Conservation (phyloP, 1,284 basidiomycete genomes). For the Hortiboletus rubellus region DNA sequence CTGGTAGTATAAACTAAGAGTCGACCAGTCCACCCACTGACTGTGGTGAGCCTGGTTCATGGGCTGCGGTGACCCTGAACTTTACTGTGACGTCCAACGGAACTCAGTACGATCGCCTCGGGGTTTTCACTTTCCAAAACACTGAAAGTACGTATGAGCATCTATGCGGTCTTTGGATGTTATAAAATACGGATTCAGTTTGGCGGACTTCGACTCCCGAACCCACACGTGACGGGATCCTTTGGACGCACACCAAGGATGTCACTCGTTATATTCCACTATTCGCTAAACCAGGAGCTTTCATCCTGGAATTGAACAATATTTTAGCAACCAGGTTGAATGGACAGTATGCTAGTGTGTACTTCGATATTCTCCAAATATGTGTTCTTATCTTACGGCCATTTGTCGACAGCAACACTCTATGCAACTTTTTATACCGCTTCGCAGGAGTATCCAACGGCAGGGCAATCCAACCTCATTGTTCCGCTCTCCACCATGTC, state of each 20-base stretch:
- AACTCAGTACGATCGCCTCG: conserved; percentile 75
- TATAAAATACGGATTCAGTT: conserved; percentile 39
- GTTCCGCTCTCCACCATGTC: conserved; percentile 66
- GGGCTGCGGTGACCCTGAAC: conserved; percentile 74
- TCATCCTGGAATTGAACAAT: conserved; percentile 75
- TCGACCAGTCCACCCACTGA: conserved; percentile 61
- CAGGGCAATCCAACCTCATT: conserved; percentile 60
- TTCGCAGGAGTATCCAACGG: conserved; percentile 53
- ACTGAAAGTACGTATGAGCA: conserved; percentile 59
- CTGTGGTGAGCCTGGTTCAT: conserved; percentile 69
- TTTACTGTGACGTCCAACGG: conserved; percentile 78
- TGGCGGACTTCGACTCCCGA: conserved; percentile 82
- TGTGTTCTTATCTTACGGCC: neutral
- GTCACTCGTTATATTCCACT: conserved; percentile 71
- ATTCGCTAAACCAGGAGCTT: conserved; percentile 63
- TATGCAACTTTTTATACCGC: conserved; percentile 71
- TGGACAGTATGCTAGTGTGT: conserved; percentile 68
- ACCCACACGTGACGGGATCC: conserved; percentile 67
- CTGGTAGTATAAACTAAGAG: neutral
- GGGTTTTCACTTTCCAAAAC: conserved; percentile 71
- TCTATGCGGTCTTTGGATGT: neutral
- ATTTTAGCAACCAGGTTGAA: conserved; percentile 54
- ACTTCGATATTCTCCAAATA: conserved; percentile 3
- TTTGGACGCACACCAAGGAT: conserved; percentile 79
- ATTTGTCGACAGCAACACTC: conserved; percentile 50